Percentiles rank a stretch among this genome's conserved stretches.
Evolutionary conservation across 1,139 yeast species (phyloP).

Genomic region (Zygotorulaspora mrakii): DNA sequence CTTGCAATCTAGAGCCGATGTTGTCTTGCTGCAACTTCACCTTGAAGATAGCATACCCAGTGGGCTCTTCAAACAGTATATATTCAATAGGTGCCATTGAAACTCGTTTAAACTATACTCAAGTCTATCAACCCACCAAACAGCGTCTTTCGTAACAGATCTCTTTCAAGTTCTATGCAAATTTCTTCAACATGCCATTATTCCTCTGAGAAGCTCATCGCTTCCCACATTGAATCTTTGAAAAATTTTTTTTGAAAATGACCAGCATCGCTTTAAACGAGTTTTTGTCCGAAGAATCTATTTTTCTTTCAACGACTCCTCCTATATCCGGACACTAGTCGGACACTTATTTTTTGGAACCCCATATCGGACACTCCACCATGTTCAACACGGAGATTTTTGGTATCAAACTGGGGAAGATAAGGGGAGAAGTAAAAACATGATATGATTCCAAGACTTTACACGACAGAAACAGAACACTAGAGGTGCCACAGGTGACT

Average conservation of each 20-base stretch:
- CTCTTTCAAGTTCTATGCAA: not conserved
- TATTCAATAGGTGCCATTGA: constrained; percentile 69
- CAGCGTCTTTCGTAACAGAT: not conserved
- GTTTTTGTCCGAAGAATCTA: constrained; percentile 1
- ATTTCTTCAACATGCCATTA: not conserved
- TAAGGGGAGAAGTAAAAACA: too few species aligned
- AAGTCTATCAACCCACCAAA: not conserved
- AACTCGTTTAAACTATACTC: constrained; percentile 1
- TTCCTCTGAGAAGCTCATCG: constrained; percentile 11
- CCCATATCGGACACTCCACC: too few species aligned
- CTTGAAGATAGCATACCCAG: constrained; percentile 96
- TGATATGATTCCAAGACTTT: too few species aligned
- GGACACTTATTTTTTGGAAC: too few species aligned
- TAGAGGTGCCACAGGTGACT: not conserved
- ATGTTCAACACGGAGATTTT: too few species aligned
- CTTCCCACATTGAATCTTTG: constrained; percentile 7
- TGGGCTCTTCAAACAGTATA: constrained; percentile 95
- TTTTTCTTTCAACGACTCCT: too few species aligned
- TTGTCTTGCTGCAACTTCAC: constrained; percentile 93
- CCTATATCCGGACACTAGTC: too few species aligned
- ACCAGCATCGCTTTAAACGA: not conserved
- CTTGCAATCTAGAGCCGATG: constrained; percentile 84
- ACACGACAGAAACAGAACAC: too few species aligned
- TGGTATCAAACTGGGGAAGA: too few species aligned
- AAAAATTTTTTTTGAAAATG: constrained; percentile 7